A percentile compares a stretch with the other conserved stretches of the same genome.
phyloP scores from a whole-genome alignment of 2,329 filamentous ascomycete genomes.

The Botrytis hyacinthi region DNA sequence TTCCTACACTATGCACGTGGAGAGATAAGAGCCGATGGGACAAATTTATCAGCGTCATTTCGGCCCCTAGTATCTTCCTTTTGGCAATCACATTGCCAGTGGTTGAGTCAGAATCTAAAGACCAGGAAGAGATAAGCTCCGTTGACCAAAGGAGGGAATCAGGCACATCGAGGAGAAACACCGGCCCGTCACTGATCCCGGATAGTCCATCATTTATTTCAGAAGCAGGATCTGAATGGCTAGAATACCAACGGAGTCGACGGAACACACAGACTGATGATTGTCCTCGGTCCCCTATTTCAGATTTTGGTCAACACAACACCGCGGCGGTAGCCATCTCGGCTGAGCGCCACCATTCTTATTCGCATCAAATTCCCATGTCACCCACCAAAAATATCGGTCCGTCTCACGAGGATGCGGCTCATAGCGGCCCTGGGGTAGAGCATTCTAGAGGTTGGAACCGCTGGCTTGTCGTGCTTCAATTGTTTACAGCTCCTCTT shows the following conservation, averaged over 20 bases:
- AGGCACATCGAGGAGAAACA: constrained; percentile 35
- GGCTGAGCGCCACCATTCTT: constrained; percentile 33
- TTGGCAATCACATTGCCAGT: constrained; percentile 89
- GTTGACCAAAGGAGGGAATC: constrained; percentile 23
- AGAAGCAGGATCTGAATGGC: constrained; percentile 54
- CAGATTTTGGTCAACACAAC: constrained; percentile 37
- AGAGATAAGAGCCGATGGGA: constrained; percentile 79
- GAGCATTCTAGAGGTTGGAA: constrained; percentile 62
- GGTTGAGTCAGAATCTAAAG: constrained; percentile 67
- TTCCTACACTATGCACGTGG: constrained; percentile 86
- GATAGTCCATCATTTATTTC: constrained; percentile 32
- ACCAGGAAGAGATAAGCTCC: constrained; percentile 38
- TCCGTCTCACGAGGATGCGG: constrained; percentile 18
- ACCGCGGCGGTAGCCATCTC: constrained; percentile 39
- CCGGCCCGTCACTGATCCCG: constrained; percentile 28
- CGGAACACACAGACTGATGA: constrained; percentile 42
- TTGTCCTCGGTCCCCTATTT: constrained; percentile 23
- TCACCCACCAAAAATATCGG: constrained; percentile 17
- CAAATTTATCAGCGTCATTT: constrained; percentile 75
- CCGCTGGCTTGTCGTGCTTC: constrained; percentile 81
- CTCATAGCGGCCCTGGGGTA: constrained; percentile 16
- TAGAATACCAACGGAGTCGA: constrained; percentile 54
- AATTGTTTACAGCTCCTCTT: constrained; percentile 82
- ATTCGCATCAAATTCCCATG: constrained; percentile 25
- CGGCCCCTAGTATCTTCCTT: constrained; percentile 86